phyloP scores from a whole-genome alignment of 768 basidiomycete species.

The Suillus placidus region DNA sequence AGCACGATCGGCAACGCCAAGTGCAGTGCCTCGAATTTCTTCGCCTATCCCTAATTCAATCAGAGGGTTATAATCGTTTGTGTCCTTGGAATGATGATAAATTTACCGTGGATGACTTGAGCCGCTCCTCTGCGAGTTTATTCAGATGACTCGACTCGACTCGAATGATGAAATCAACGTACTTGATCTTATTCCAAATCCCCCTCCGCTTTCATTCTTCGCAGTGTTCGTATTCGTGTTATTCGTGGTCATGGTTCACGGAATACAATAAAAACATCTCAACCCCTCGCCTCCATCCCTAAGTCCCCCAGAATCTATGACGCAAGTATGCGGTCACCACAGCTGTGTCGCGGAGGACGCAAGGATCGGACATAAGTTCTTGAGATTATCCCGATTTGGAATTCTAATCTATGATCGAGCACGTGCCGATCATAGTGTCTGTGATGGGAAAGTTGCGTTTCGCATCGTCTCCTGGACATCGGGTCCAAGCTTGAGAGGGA shows the following conservation, averaged over 20 bases:
- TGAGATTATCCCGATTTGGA: neutral
- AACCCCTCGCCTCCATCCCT: neutral
- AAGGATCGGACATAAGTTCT: neutral
- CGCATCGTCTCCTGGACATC: slow-evolving; percentile 6
- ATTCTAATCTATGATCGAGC: neutral
- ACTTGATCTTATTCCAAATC: slow-evolving; percentile 24
- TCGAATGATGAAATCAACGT: neutral
- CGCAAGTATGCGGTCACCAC: slow-evolving; percentile 13
- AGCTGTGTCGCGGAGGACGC: neutral
- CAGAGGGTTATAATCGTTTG: slow-evolving; percentile 1
- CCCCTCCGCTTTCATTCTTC: slow-evolving; percentile 1
- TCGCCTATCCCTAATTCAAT: slow-evolving; percentile 44
- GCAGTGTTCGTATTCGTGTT: neutral
- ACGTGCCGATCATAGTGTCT: neutral
- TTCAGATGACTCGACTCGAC: neutral
- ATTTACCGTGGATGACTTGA: slow-evolving; percentile 40
- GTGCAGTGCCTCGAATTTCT: slow-evolving; percentile 44
- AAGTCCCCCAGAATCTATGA: slow-evolving; percentile 5
- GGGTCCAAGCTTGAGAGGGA: neutral
- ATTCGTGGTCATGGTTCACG: neutral
- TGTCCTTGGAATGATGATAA: neutral
- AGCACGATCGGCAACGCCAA: slow-evolving; percentile 43
- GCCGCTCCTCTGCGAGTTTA: slow-evolving; percentile 35
- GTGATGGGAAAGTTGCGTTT: neutral
- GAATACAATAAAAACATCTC: neutral